Base-by-base conservation (phyloP, 768 basidiomycete species). In the Naganishia vishniacii region DNA sequence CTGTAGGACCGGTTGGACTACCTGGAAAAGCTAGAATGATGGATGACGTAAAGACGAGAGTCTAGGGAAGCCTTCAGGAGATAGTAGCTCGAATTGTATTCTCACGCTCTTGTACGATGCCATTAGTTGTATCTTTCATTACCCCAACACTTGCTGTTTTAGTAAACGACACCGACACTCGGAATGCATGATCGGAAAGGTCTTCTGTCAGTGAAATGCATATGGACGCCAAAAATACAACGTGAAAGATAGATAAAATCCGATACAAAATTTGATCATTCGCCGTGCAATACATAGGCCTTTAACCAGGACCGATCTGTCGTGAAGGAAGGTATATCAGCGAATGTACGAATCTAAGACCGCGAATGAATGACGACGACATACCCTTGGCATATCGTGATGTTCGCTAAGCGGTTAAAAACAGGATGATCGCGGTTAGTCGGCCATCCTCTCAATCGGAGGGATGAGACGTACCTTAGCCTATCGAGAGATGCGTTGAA, bases 1-100 rank as follows among this genome's bases (percentile, higher is more conserved):
- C 59, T 45, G 5, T 28, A 63, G 46, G 83, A 88, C 56, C 83
- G 95, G 68, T 78, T 99, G 49, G 94, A 95, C 70, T 88, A 88
- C 72, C 79, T 98, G 66, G 95, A 98, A 80, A 91, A 93, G 78
- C 80, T 95, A 62, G 92, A 94, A 78, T 94, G 41, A 63, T 25
- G 3, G n/a, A 13, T 26, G 23, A 26, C 9, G 40, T 7, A 16
- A 34, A 40, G 7, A 9, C 3, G 20, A 56, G 37, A 31, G 20
- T 11, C 18, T 31, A 16, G 53, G 12, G 4, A 16, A 5, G 20
- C 8, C n/a, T 51, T 9, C 31, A 13, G 13, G 8, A 40, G 8
- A 8, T 40, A 40, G 9, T 8, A 40, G 8, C 16, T 40, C 16
- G 37, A 40, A 8, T 8, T 40, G 37, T 40, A 16, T 40, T 8